Evolutionary conservation across 2,329 filamentous ascomycete species (phyloP).

Genomic region (Penicillium brasilianum): DNA sequence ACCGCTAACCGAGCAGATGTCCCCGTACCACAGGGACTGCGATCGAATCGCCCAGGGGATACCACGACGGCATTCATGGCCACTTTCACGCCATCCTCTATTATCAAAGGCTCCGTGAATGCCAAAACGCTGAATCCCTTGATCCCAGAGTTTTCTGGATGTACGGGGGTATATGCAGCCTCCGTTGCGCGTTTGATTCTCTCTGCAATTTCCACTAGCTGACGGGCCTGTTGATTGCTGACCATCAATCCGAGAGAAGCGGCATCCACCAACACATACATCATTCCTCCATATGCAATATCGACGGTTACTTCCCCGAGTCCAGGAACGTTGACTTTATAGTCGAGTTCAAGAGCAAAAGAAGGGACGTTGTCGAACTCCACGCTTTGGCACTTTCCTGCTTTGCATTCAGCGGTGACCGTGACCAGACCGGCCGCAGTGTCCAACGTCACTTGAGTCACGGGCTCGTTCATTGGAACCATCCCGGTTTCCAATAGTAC

Average conservation of each 20-base stretch:
- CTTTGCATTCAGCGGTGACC: slow-evolving; percentile 49
- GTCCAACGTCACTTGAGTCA: slow-evolving; percentile 50
- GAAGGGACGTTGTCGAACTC: slow-evolving; percentile 54
- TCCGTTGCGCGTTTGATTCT: slow-evolving; percentile 50
- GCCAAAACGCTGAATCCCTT: slow-evolving; percentile 48
- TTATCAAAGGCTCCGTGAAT: slow-evolving; percentile 45
- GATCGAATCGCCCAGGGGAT: slow-evolving; percentile 53
- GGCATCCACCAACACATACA: slow-evolving; percentile 51
- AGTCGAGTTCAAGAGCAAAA: slow-evolving; percentile 50
- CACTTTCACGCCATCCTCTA: slow-evolving; percentile 30
- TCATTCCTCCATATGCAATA: slow-evolving; percentile 56
- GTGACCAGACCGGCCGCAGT: slow-evolving; percentile 53
- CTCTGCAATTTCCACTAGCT: slow-evolving; percentile 51
- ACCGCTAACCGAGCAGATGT: slow-evolving; percentile 53
- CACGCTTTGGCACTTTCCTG: slow-evolving; percentile 52
- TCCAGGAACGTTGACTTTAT: slow-evolving; percentile 48
- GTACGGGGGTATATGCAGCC: slow-evolving; percentile 43
- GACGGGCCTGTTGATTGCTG: slow-evolving; percentile 37
- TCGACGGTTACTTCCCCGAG: slow-evolving; percentile 50
- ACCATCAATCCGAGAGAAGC: slow-evolving; percentile 44
- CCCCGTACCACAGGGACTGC: slow-evolving; percentile 55
- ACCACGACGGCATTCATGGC: slow-evolving; percentile 52
- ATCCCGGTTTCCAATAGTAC: slow-evolving; percentile 57
- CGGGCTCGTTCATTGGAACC: slow-evolving; percentile 52
- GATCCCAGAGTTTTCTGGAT: slow-evolving; percentile 52